Evolutionary conservation across 495 filamentous ascomycete species (phyloP).

Genomic region (Paragyromitra xinjiangensis): DNA sequence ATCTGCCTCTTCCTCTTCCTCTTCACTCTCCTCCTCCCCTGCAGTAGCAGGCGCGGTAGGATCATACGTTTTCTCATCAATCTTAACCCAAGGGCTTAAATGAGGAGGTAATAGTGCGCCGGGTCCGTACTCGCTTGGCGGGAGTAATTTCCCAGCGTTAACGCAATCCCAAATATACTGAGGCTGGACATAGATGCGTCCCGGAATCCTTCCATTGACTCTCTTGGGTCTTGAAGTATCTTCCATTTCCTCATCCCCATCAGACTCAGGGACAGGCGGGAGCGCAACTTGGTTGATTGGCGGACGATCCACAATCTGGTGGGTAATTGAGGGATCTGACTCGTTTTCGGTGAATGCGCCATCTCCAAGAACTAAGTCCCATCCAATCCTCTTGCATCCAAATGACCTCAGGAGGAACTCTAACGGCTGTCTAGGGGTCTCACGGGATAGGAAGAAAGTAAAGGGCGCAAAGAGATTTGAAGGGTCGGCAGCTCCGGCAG

Average conservation of each 20-base stretch:
- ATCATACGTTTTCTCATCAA: slow-evolving; percentile 83
- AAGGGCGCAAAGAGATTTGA: slow-evolving; percentile 81
- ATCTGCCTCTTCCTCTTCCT: slow-evolving; percentile 63
- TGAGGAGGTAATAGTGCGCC: slow-evolving; percentile 90
- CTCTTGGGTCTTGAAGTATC: slow-evolving; percentile 63
- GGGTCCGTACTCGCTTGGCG: slow-evolving; percentile 87
- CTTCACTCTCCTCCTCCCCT: slow-evolving; percentile 83
- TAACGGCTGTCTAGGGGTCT: slow-evolving; percentile 86
- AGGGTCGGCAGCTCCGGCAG: slow-evolving; percentile 62
- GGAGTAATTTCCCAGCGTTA: slow-evolving; percentile 86
- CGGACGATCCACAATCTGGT: slow-evolving; percentile 93
- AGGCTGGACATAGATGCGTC: slow-evolving; percentile 90
- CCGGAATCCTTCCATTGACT: slow-evolving; percentile 75
- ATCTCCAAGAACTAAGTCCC: slow-evolving; percentile 87
- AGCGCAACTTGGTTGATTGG: slow-evolving; percentile 71
- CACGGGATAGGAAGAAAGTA: slow-evolving; percentile 91
- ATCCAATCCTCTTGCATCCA: slow-evolving; percentile 94
- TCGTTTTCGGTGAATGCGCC: slow-evolving; percentile 92
- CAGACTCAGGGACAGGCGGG: slow-evolving; percentile 66
- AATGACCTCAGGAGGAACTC: slow-evolving; percentile 95
- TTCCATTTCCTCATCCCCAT: slow-evolving; percentile 66
- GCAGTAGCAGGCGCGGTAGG: slow-evolving; percentile 79
- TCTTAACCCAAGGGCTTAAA: slow-evolving; percentile 94
- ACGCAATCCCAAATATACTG: slow-evolving; percentile 99
- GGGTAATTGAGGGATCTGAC: slow-evolving; percentile 85